Percentiles rank a stretch among this genome's conserved stretches.
These are phyloP conservation scores for Cetradonia linearis DNA, from an alignment of 495 filamentous ascomycete species.

Conservation along the genomic window DNA sequence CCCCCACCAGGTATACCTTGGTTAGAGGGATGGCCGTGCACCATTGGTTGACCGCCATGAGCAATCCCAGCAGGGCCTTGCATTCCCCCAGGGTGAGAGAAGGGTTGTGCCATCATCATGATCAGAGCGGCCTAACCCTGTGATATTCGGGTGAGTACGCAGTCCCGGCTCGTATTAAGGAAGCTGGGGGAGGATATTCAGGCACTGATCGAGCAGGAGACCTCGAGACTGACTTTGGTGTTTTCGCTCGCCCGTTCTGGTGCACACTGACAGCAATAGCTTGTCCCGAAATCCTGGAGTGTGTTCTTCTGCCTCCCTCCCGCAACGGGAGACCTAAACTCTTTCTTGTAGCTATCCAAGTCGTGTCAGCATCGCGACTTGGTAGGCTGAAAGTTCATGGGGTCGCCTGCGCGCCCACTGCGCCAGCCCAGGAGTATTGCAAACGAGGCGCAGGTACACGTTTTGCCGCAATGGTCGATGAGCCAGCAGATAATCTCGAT, in stretches of 20 bases:
- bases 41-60: constrained; percentile 65
- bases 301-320: background rate
- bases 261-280: constrained; percentile 5
- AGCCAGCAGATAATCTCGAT: constrained; percentile 1
- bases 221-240: background rate
- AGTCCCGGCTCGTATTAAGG: constrained; percentile 15
- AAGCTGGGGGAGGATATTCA: background rate
- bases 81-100: constrained; percentile 59
- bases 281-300: background rate
- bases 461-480: constrained; percentile 9
- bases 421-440: constrained; percentile 3
- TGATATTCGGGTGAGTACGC: constrained; percentile 28
- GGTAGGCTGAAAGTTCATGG: constrained; percentile 5
- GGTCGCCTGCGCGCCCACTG: constrained; percentile 14
- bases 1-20: constrained; percentile 51
- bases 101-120: constrained; percentile 63
- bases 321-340: background rate
- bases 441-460: constrained; percentile 19
- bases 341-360: constrained; percentile 6
- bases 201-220: background rate
- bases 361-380: constrained; percentile 15
- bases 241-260: background rate
- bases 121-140: constrained; percentile 22
- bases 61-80: constrained; percentile 61
- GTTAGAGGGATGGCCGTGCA: constrained; percentile 55